Evolutionary conservation across 164 flowering plant genomes (phyloP).

Genomic region (Berberis vulgaris): DNA sequence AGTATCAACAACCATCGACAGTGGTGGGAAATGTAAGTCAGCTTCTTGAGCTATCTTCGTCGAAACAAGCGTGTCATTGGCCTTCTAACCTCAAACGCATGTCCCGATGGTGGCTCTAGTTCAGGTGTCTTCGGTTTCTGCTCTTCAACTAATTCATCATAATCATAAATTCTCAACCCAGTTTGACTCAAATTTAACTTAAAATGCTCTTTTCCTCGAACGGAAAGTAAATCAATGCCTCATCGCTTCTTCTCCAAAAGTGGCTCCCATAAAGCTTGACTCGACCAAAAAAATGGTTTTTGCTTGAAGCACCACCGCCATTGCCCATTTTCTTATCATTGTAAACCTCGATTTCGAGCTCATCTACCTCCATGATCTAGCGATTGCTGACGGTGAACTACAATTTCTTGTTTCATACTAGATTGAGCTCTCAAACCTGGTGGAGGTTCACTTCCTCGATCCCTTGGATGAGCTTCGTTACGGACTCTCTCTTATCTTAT

Average conservation of each 20-base stretch:
- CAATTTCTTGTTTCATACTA: constrained; percentile 72
- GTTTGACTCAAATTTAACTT: constrained; percentile 75
- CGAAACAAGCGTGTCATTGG: constrained; percentile 3
- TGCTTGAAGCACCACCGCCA: constrained; percentile 37
- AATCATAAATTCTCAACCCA: constrained; percentile 64
- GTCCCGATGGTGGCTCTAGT: constrained; percentile 4
- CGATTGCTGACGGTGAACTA: constrained; percentile 82
- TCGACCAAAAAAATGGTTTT: constrained; percentile 76
- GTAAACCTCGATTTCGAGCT: constrained; percentile 70
- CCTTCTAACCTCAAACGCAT: not conserved
- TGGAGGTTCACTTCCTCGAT: constrained; percentile 57
- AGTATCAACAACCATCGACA: constrained; percentile 31
- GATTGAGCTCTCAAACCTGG: constrained; percentile 60
- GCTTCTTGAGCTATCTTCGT: constrained; percentile 26
- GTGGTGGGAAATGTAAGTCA: not conserved
- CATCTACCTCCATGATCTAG: constrained; percentile 53
- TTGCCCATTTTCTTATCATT: constrained; percentile 60
- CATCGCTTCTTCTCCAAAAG: constrained; percentile 54
- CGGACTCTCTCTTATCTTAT: too few species aligned
- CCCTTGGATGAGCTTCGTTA: constrained; percentile 14
- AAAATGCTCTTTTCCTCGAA: constrained; percentile 92
- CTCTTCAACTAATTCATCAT: constrained; percentile 40
- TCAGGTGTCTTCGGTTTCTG: constrained; percentile 1
- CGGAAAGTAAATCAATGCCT: constrained; percentile 56
- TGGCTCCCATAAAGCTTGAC: constrained; percentile 72